Conservation (phyloP, 2,329 filamentous ascomycete genomes). For the Paraphaeosphaeria minitans region DNA sequence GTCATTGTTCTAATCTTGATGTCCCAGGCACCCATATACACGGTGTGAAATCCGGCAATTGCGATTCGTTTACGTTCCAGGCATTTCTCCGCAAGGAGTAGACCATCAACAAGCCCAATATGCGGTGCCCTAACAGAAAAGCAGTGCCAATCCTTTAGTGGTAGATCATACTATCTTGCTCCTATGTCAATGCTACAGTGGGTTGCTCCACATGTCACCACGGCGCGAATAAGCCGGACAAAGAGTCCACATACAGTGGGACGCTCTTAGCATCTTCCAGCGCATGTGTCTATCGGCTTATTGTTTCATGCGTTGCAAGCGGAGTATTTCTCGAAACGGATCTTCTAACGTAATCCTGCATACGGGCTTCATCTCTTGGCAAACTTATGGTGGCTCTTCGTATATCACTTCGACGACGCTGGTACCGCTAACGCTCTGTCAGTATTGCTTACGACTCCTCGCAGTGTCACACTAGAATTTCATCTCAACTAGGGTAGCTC, state of each 20-base stretch:
- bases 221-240: neutral
- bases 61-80: neutral
- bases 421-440: neutral
- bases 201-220: neutral
- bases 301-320: neutral
- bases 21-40: neutral
- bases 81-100: neutral
- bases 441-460: neutral
- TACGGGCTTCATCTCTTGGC: constrained; percentile 2
- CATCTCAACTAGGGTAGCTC: neutral
- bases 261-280: neutral
- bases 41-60: neutral
- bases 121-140: neutral
- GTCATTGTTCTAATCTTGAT: neutral
- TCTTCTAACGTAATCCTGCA: neutral
- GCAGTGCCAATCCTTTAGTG: neutral
- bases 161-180: neutral
- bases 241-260: neutral
- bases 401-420: neutral
- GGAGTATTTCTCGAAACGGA: neutral
- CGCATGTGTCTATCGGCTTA: neutral
- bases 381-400: neutral
- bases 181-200: neutral
- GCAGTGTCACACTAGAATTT: neutral
- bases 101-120: neutral